Evolutionary conservation across 345 rosid genomes (phyloP), one percentile per base, ranked within the genome.

Genomic region (Lepidium sativum): DNA sequence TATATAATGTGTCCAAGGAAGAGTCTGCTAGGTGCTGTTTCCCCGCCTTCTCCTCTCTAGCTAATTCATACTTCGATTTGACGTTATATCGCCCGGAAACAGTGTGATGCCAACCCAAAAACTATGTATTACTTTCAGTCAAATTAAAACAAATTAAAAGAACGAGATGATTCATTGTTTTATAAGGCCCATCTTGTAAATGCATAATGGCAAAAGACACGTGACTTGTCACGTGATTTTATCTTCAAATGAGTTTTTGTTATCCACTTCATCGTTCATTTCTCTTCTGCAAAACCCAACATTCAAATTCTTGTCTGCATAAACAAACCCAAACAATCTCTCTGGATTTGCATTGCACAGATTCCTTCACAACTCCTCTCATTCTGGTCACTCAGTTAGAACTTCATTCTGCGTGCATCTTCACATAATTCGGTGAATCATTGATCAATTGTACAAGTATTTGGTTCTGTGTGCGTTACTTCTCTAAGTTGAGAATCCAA

Each of bases 181-280:
- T n/a, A n/a, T n/a, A n/a, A n/a, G n/a, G n/a, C n/a, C n/a, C n/a
- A n/a, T n/a, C n/a, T n/a, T n/a, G n/a, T n/a, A n/a, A n/a, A n/a
- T n/a, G n/a, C n/a, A n/a, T n/a, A n/a, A n/a, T n/a, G n/a, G n/a
- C 42, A 49, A 31, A 27, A 20, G 23, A 59, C 66, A 59, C 52
- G 66, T 68, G 73, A 40, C 0, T 0, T 37, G n/a, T 68, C 73
- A 69, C 67, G 60, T 69, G 73, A 69, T 5, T 41, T 51, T 69
- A 69, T 69, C 73, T 51, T 59, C 60, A 2, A 7, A 20, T 14
- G 1, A 45, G 31, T 48, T 41, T 50, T 18, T 59, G 18, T 58
- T 43, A 38, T 53, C 69, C 69, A 54, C 61, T 53, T 55, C 4
- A 39, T 47, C 41, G 31, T 6, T 58, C 50, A 17, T 16, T 14